phyloP scores from a whole-genome alignment of 768 basidiomycete genomes.

The Tephrocybe sp. region DNA sequence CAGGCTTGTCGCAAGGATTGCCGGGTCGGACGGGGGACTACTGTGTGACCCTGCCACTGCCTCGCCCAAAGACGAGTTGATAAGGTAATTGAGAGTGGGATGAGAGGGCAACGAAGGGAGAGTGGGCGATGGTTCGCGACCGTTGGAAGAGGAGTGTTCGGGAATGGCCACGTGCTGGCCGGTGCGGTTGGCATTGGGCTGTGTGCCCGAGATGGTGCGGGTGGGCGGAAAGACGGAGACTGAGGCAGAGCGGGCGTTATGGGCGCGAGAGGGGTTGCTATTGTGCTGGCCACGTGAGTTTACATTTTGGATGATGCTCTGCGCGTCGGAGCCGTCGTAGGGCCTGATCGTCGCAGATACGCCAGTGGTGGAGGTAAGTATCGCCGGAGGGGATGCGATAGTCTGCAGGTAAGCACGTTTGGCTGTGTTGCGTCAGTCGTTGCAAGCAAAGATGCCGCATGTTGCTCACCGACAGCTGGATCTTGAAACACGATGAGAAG shows the following conservation, averaged over 20 bases:
- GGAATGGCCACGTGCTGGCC: conserved; percentile 51
- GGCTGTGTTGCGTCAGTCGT: conserved; percentile 45
- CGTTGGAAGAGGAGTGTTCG: conserved; percentile 45
- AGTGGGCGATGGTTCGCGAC: conserved; percentile 79
- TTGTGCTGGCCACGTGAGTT: conserved; percentile 71
- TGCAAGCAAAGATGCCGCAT: neutral
- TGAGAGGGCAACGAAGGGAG: conserved; percentile 80
- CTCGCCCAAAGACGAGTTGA: conserved; percentile 68
- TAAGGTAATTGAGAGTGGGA: conserved; percentile 82
- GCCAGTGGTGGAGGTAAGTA: conserved; percentile 59
- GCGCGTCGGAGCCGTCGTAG: conserved; percentile 94
- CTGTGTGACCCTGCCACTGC: conserved; percentile 42
- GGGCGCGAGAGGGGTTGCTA: conserved; percentile 64
- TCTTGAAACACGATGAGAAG: conserved; percentile 94
- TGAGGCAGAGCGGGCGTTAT: conserved; percentile 68
- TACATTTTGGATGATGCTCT: conserved; percentile 78
- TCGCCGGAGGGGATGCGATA: conserved; percentile 77
- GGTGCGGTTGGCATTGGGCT: conserved; percentile 37
- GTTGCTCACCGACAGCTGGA: conserved; percentile 77
- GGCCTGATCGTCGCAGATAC: conserved; percentile 71
- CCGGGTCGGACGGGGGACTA: conserved; percentile 59
- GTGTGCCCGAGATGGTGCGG: conserved; percentile 45
- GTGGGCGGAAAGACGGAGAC: conserved; percentile 60
- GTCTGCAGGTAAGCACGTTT: conserved; percentile 94
- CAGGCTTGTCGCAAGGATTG: conserved; percentile 61